Evolutionary conservation across 345 rosid species (phyloP).

Genomic region (Lepidium sativum): DNA sequence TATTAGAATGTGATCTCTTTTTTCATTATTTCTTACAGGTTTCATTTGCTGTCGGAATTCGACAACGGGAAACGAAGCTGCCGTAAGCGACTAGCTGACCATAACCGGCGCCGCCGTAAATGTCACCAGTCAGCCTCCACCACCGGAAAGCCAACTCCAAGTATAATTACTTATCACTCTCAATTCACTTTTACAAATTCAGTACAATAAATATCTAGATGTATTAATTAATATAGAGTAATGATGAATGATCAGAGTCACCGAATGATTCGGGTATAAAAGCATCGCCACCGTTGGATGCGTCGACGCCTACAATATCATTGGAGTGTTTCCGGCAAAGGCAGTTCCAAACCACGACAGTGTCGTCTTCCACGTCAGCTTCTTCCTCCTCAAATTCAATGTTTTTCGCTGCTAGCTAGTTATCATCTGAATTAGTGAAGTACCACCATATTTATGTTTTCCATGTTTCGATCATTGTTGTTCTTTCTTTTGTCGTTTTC

Average conservation of each 20-base stretch:
- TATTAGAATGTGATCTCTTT: too few relatives aligned
- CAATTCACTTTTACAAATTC: neutral
- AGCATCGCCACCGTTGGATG: conserved; percentile 45
- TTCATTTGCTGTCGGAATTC: conserved; percentile 82
- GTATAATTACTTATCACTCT: conserved; percentile 29
- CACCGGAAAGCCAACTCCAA: conserved; percentile 38
- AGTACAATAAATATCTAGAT: too few relatives aligned
- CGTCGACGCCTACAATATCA: conserved; percentile 61
- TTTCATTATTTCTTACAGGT: conserved; percentile 38
- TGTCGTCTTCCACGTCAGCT: conserved; percentile 45
- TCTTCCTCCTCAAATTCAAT: conserved; percentile 51
- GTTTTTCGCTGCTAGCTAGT: conserved; percentile 13
- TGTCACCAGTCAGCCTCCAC: conserved; percentile 37
- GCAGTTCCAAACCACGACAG: conserved; percentile 37
- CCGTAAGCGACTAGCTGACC: conserved; percentile 90
- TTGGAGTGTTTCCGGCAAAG: conserved; percentile 76
- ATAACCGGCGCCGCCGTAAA: conserved; percentile 87
- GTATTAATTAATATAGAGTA: too few relatives aligned
- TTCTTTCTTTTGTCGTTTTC: neutral
- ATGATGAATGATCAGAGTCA: conserved; percentile 33
- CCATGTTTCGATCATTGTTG: too few relatives aligned
- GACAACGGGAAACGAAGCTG: conserved; percentile 99
- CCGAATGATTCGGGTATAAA: conserved; percentile 52
- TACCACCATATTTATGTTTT: neutral
- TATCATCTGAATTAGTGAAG: neutral